Percentiles rank a stretch among this genome's conserved stretches.
These are phyloP conservation scores for Davidsoniella australis DNA, from an alignment of 2,329 filamentous ascomycete species.

Conservation along the genomic window DNA sequence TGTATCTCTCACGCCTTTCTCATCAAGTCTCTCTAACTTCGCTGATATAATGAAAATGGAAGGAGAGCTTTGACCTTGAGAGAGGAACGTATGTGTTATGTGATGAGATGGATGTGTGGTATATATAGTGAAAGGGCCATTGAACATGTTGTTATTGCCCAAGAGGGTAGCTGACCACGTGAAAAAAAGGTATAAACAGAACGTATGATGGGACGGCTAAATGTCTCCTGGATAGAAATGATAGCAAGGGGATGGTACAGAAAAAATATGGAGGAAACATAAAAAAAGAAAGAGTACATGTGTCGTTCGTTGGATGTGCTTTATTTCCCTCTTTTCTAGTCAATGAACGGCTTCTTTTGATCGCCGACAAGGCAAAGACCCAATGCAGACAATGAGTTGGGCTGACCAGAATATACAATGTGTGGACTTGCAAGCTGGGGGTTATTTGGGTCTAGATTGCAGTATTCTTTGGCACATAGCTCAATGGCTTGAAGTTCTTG, in stretches of 20 bases:
- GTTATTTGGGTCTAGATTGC: slow-evolving; percentile 70
- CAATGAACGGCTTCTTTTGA: slow-evolving; percentile 48
- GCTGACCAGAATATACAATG: slow-evolving; percentile 67
- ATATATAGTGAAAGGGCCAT: too few species aligned
- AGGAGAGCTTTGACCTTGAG: too few species aligned
- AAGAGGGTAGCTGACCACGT: too few species aligned
- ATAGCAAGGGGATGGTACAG: neutral
- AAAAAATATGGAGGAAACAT: neutral
- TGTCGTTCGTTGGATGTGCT: too few species aligned
- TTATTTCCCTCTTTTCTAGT: slow-evolving; percentile 22
- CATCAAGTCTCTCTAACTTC: too few species aligned
- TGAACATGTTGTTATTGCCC: too few species aligned
- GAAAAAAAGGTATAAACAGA: too few species aligned
- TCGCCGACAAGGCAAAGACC: slow-evolving; percentile 46
- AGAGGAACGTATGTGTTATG: too few species aligned
- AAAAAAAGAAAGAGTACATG: neutral
- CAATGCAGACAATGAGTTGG: slow-evolving; percentile 41
- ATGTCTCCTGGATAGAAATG: neutral
- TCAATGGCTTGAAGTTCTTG: slow-evolving; percentile 98
- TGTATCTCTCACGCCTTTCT: too few species aligned
- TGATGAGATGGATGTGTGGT: too few species aligned
- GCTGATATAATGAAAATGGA: neutral
- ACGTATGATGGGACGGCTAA: too few species aligned
- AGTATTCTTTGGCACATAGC: slow-evolving; percentile 83
- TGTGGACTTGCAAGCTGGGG: slow-evolving; percentile 82